Base-by-base conservation (phyloP, 176 grass and related monocot genomes). In the Saccharum officinarum region DNA sequence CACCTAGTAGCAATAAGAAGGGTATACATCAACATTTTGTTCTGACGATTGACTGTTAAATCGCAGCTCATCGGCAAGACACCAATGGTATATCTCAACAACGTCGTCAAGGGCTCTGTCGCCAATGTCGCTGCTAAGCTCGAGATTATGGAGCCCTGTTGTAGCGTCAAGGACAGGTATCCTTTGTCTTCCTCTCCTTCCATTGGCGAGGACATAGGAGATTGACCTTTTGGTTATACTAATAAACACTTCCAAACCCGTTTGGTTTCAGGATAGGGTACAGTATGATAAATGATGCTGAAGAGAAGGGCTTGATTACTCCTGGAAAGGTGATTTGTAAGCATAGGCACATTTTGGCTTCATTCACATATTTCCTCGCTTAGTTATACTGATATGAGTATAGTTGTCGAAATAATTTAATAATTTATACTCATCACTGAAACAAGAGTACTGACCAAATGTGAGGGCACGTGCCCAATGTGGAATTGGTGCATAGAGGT, bases 91-190 rank as follows among this genome's bases (percentile, higher is more conserved):
- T 98, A 94, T 69, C 91, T 95, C 64, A 98, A 98, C 72, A 98
- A 90, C 17, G 86, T 98, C 62, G 89, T 91, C 77, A 87, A 94
- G 69, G 96, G 96, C 31, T 94, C 86, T 54, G 89, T 92, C 10
- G 93, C 93, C 59, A 94, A 94, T 84, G 69, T 98, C 5, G 91
- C 93, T 44, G 96, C 91, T 75, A 98, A 98, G 89, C 96, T 98
- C 23, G 96, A 98, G 93, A 94, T 95, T 77, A 98, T 98, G 96
- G 96, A 98, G 77, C 96, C 96, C 38, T 98, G 96, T 42, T 94
- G 96, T 78, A 98, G 96, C 71, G 96, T 98, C 81, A 98, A 98
- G 89, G 96, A 98, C 78, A 95, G 96, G 96, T 93, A 40, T 62
- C 62, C 0, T 61, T 79, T 37, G 18, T 16, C 14, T 50, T 80